A percentile compares a stretch with the other conserved stretches of the same genome.
These are phyloP conservation scores for Ceratobasidium sp. DNA, from an alignment of 1,284 basidiomycete genomes.

Conservation along the genomic window DNA sequence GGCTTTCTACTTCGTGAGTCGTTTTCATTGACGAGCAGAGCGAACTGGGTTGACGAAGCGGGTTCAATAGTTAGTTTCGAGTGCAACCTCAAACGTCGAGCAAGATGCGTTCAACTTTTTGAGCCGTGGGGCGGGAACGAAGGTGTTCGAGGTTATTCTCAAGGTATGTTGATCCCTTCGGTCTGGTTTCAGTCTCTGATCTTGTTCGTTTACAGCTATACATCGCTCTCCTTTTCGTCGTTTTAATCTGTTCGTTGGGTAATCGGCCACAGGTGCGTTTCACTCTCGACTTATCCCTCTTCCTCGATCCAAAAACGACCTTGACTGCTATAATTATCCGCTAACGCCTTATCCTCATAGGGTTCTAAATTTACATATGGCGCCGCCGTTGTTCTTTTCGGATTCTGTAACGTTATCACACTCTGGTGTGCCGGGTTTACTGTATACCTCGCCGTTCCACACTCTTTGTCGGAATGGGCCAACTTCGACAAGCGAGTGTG, in stretches of 20 bases:
- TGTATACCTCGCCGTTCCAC: conserved; percentile 86
- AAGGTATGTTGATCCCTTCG: conserved; percentile 73
- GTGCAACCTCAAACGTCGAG: conserved; percentile 72
- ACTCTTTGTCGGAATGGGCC: conserved; percentile 79
- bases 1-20: conserved; percentile 84
- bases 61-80: conserved; percentile 73
- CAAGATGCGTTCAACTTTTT: conserved; percentile 86
- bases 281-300: not conserved
- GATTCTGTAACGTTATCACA: conserved; percentile 73
- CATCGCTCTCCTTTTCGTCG: conserved; percentile 80
- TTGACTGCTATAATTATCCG: not conserved
- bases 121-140: conserved; percentile 75
- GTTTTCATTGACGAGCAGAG: conserved; percentile 52
- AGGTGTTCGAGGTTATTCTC: conserved; percentile 85
- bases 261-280: conserved; percentile 80
- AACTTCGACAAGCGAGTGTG: conserved; percentile 74
- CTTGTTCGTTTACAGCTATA: conserved; percentile 66
- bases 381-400: conserved; percentile 80
- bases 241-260: conserved; percentile 85
- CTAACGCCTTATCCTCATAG: conserved; percentile 54
- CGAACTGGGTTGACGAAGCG: conserved; percentile 52
- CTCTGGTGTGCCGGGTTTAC: conserved; percentile 92
- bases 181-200: conserved; percentile 50
- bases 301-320: not conserved
- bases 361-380: conserved; percentile 89